A percentile compares a stretch with the other conserved stretches of the same genome.
These are phyloP conservation scores for Ophiobolus disseminans DNA, from an alignment of 2,329 filamentous ascomycete species.

Conservation along the genomic window DNA sequence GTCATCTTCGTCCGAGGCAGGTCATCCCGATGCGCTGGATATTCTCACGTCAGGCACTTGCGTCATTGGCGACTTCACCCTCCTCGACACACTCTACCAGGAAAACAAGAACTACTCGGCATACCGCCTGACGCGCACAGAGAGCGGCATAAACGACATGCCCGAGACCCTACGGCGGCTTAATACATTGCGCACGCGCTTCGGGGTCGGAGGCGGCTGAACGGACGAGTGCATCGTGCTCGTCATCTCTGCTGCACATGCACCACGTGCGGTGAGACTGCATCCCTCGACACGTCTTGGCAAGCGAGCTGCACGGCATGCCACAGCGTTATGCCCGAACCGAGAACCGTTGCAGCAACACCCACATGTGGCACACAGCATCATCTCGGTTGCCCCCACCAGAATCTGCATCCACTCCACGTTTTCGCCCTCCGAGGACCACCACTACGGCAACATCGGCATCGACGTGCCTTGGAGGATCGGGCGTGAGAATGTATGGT, in stretches of 20 bases:
- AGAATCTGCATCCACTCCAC: conserved; percentile 1
- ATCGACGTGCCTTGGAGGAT: no score
- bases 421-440: background rate
- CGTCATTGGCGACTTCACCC: conserved; percentile 53
- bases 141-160: conserved; percentile 37
- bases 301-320: conserved; percentile 4
- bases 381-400: conserved; percentile 17
- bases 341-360: conserved; percentile 8
- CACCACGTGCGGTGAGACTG: conserved; percentile 4
- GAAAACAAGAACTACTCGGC: conserved; percentile 50
- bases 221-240: conserved; percentile 2
- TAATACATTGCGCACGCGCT: conserved; percentile 41
- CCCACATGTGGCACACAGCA: background rate
- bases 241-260: conserved; percentile 8
- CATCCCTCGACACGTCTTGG: background rate
- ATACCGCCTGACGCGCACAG: conserved; percentile 37
- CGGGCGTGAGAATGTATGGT: no score
- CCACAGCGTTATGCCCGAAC: conserved; percentile 8
- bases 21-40: conserved; percentile 49
- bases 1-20: conserved; percentile 34
- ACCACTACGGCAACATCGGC: background rate
- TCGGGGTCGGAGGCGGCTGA: conserved; percentile 45
- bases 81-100: conserved; percentile 51
- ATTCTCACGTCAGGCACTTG: conserved; percentile 57
- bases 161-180: conserved; percentile 43